Evolutionary conservation across 2,329 filamentous ascomycete genomes (phyloP).

Genomic region (Coniochaeta prunicola): DNA sequence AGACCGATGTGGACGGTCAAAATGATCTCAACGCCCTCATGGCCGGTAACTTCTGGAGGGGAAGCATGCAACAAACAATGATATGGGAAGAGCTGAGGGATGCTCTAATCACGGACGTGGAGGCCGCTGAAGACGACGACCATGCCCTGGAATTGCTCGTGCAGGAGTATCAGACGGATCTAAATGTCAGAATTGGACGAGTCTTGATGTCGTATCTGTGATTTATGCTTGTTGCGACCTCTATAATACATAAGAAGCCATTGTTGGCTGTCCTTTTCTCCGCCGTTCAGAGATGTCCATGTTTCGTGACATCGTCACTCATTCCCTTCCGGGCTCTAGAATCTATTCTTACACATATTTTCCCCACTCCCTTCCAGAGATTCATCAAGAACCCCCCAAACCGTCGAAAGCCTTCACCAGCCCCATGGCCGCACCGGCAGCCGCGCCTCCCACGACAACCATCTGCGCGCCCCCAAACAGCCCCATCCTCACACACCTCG

Average conservation of each 20-base stretch:
- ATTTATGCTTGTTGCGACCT: background rate
- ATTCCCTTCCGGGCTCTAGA: no score
- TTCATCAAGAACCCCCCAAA: background rate
- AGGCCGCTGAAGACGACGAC: background rate
- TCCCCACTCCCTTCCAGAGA: background rate
- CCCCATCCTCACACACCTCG: conserved; percentile 5
- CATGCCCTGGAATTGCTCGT: background rate
- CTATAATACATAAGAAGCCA: no score
- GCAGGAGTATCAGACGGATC: background rate
- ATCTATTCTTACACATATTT: no score
- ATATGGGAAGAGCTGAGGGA: background rate
- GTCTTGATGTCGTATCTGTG: background rate
- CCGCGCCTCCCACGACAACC: conserved; percentile 28
- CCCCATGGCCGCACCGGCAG: conserved; percentile 29
- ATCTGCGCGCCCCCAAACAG: conserved; percentile 28
- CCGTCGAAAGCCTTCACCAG: conserved; percentile 20
- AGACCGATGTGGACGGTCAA: background rate
- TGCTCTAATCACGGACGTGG: background rate
- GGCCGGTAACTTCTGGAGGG: background rate
- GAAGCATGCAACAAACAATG: background rate
- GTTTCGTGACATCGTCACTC: no score
- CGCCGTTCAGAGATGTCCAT: background rate
- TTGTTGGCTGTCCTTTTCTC: background rate
- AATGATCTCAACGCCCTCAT: background rate
- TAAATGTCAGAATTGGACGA: background rate